Base-by-base conservation (phyloP, 176 grass and related monocot genomes). In the Oryza punctata region DNA sequence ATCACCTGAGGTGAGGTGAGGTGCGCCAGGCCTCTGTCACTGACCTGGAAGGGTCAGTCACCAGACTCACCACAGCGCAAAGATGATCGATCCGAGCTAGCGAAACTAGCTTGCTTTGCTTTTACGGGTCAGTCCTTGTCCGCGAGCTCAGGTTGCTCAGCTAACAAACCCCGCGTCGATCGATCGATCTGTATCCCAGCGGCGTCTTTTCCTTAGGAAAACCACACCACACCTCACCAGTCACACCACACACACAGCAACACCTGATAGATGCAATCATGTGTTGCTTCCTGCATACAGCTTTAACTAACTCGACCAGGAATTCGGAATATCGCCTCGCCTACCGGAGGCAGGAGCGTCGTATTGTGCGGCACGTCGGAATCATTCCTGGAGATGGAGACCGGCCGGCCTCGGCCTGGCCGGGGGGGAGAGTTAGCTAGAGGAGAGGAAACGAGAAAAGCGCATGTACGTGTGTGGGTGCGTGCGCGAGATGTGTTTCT, bases 121-220 rank as follows among this genome's bases (percentile, higher is more conserved):
- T 65, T 84, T 71, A 90, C 89, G 84, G 75, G 75, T 7, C 13
- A 75, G 84, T 90, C 84, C 75, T 80, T 90, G 84, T 90, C 89
- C 27, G 29, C 60, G 79, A 61, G 57, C 57, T 61, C 57, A 61
- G 52, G 52, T 57, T 57, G 52, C 57, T 83, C 83, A 73, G 72
- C 81, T 25, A 87, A 69, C 88, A 40, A 87, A 86, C 88, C 3
- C 57, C 57, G n/a, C 19, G 57, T 61, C 57, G 21, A 60, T 16
- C 82, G 54, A 37, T 18, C 54, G 25, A 70, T 19, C 69, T 47
- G 82, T 71, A 32, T 25, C 52, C 72, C 72, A 25, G 21, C 72
- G 72, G 30, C 64, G 46, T 61, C 57, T 61, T 10, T 11, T 16
- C 18, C 83, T 21, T 82, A 6, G 40, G 72, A 76, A 70, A 85